phyloP scores from a whole-genome alignment of 768 basidiomycete species.

The Lactarius vividus region DNA sequence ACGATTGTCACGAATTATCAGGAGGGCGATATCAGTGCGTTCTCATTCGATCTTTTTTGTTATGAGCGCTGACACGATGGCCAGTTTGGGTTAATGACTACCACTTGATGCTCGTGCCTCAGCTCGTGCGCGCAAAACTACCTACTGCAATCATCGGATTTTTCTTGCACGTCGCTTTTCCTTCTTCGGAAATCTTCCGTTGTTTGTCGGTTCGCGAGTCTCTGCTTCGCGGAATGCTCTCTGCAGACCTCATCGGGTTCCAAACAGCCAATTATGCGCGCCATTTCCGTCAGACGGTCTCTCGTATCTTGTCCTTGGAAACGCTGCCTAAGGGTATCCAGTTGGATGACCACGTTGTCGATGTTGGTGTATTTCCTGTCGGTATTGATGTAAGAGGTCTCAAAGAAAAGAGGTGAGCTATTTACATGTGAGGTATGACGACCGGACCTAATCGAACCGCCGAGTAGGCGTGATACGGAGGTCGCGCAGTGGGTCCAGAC shows the following conservation, averaged over 20 bases:
- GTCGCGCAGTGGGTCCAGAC: constrained; percentile 80
- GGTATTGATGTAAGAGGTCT: constrained; percentile 77
- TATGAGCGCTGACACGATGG: constrained; percentile 11
- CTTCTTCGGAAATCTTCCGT: constrained; percentile 92
- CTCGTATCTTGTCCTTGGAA: constrained; percentile 74
- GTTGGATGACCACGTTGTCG: constrained; percentile 67
- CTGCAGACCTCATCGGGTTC: constrained; percentile 90
- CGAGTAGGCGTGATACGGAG: constrained; percentile 61
- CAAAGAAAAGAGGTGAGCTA: constrained; percentile 58
- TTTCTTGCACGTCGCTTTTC: constrained; percentile 97
- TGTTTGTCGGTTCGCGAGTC: constrained; percentile 78
- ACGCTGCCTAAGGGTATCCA: constrained; percentile 83
- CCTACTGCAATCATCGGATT: constrained; percentile 75
- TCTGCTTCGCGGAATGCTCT: constrained; percentile 85
- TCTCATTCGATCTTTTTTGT: neutral
- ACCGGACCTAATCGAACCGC: constrained; percentile 11
- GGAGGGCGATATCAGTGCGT: constrained; percentile 79
- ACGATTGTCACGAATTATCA: constrained; percentile 75
- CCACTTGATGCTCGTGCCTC: constrained; percentile 90
- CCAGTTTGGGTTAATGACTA: constrained; percentile 90
- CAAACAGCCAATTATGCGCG: constrained; percentile 82
- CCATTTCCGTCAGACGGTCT: constrained; percentile 84
- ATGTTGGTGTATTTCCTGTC: constrained; percentile 88
- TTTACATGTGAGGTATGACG: constrained; percentile 6
- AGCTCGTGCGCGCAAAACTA: constrained; percentile 71